A percentile compares a stretch with the other conserved stretches of the same genome.
Conservation (phyloP, 1,284 basidiomycete species). For the Ganoderma leucocontextum region DNA sequence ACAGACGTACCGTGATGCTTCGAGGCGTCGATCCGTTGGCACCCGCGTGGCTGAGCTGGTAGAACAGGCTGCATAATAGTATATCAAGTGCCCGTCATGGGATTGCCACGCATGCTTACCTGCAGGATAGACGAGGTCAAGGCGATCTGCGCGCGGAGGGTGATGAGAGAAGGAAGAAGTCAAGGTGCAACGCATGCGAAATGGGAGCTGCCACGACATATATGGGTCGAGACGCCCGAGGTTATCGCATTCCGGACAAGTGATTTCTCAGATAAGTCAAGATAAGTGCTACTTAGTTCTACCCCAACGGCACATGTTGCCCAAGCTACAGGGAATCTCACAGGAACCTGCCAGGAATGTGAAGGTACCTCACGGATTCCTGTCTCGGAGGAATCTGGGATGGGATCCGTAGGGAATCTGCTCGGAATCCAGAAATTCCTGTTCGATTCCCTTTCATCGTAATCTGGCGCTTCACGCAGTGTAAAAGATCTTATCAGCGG, state of each 20-base stretch:
- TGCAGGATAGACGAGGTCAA: neutral
- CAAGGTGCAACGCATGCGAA: neutral
- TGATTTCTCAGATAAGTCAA: neutral
- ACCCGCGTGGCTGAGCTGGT: neutral
- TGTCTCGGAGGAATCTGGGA: neutral
- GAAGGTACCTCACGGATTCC: neutral
- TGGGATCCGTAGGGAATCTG: neutral
- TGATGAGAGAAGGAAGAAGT: neutral
- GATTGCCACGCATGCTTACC: neutral
- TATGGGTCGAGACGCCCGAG: neutral
- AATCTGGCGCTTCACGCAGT: slow-evolving; percentile 1
- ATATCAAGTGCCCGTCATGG: too few species aligned
- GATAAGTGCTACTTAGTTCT: neutral
- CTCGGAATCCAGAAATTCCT: neutral
- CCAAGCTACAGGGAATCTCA: neutral
- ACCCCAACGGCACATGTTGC: neutral
- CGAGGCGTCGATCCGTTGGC: too few species aligned
- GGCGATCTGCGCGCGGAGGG: neutral
- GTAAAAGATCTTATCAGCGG: too few species aligned
- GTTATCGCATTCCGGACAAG: neutral
- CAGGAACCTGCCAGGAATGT: neutral
- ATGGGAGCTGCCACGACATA: neutral
- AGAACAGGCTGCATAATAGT: neutral
- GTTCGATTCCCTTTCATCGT: neutral
- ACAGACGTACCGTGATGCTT: too few species aligned